Percentiles rank a stretch among this genome's conserved stretches.
These are phyloP conservation scores for Aciculosporium take DNA, from an alignment of 2,329 filamentous ascomycete species.

Conservation along the genomic window DNA sequence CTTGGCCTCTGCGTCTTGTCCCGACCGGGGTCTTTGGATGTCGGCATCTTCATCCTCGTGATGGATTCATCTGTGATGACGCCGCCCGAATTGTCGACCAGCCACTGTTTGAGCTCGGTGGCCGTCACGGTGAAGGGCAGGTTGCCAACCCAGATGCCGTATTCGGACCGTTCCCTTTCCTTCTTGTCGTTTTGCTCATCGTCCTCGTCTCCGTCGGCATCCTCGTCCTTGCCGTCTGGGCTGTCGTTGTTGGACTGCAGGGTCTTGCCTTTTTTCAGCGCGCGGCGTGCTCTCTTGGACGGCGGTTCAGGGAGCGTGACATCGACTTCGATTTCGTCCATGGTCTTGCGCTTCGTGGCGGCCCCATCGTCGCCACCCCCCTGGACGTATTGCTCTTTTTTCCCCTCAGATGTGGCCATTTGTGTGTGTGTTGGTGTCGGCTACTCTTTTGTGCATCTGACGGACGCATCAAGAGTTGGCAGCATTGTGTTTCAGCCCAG, in stretches of 20 bases:
- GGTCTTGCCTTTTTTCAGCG: slow-evolving; percentile 69
- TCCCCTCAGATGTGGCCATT: slow-evolving; percentile 10
- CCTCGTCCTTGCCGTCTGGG: slow-evolving; percentile 5
- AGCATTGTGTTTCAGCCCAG: too few relatives aligned
- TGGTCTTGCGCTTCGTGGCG: slow-evolving; percentile 51
- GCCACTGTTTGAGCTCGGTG: slow-evolving; percentile 60
- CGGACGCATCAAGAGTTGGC: neutral
- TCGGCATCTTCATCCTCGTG: slow-evolving; percentile 71
- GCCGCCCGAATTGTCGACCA: slow-evolving; percentile 57
- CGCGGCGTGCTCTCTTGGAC: slow-evolving; percentile 84
- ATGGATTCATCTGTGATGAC: slow-evolving; percentile 55
- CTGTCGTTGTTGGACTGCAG: slow-evolving; percentile 28
- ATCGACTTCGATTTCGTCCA: slow-evolving; percentile 77
- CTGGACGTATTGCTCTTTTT: slow-evolving; percentile 3
- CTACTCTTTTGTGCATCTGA: neutral
- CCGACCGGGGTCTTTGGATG: slow-evolving; percentile 33
- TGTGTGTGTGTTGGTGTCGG: neutral
- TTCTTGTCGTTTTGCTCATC: slow-evolving; percentile 25
- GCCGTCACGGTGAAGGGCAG: slow-evolving; percentile 70
- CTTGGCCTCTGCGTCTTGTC: slow-evolving; percentile 19
- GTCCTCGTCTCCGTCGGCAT: slow-evolving; percentile 22
- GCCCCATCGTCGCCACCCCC: slow-evolving; percentile 7
- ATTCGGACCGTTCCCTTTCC: slow-evolving; percentile 52
- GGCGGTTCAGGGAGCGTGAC: slow-evolving; percentile 79
- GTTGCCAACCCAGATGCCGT: slow-evolving; percentile 94